A percentile compares a stretch with the other conserved stretches of the same genome.
phyloP scores from a whole-genome alignment of 2,329 filamentous ascomycete species.

The Geoglossum cookeanum region DNA sequence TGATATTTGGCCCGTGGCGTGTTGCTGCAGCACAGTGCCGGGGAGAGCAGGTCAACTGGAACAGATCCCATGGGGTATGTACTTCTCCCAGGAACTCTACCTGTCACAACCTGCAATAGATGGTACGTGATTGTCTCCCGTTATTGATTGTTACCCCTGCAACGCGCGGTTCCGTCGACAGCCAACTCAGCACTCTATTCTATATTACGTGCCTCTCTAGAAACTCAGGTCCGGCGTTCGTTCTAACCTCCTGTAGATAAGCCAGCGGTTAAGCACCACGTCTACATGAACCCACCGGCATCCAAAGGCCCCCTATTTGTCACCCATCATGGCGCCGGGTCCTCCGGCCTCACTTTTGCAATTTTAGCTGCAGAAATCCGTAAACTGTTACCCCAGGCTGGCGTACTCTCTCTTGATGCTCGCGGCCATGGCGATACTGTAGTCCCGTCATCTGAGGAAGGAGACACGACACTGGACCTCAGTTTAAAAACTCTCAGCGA shows the following conservation, averaged over 20 bases:
- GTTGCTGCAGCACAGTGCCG: background rate
- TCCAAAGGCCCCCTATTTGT: conserved; percentile 64
- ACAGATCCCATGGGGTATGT: conserved; percentile 68
- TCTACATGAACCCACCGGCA: conserved; percentile 64
- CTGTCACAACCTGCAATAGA: conserved; percentile 23
- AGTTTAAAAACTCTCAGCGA: conserved; percentile 50
- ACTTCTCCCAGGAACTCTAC: conserved; percentile 75
- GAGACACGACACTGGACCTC: conserved; percentile 37
- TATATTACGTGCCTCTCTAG: background rate
- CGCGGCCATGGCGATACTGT: conserved; percentile 64
- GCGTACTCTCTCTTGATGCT: conserved; percentile 70
- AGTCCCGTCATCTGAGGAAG: conserved; percentile 21
- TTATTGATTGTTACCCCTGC: no score
- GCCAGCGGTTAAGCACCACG: conserved; percentile 49
- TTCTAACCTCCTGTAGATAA: conserved; percentile 1
- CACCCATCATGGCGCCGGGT: conserved; percentile 86
- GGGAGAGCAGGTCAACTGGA: conserved; percentile 19
- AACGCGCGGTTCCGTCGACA: background rate
- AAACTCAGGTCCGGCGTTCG: background rate
- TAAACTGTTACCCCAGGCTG: conserved; percentile 57
- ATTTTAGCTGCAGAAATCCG: conserved; percentile 59
- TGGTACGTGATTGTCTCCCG: background rate
- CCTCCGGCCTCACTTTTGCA: conserved; percentile 82
- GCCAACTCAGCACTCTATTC: background rate
- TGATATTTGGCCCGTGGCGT: background rate